phyloP scores from a whole-genome alignment of 2,329 filamentous ascomycete genomes.

The Aspergillus pseudoviridinutans region DNA sequence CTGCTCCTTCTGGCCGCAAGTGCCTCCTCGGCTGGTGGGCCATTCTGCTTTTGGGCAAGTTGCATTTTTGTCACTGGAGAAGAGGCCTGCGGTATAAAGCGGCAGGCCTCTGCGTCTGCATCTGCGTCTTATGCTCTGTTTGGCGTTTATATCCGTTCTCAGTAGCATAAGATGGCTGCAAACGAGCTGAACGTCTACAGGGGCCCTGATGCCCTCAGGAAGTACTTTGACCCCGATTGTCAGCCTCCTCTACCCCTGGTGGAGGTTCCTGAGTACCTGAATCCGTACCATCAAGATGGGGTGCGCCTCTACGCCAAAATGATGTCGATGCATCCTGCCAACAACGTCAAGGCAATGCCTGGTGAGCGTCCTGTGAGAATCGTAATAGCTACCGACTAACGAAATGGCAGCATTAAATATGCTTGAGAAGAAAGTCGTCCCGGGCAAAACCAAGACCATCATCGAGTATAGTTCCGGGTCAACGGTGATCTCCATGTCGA shows the following conservation, averaged over 20 bases:
- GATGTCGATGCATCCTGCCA: constrained; percentile 61
- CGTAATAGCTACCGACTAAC: neutral
- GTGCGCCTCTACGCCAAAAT: constrained; percentile 64
- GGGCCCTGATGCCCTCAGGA: constrained; percentile 53
- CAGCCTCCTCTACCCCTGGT: constrained; percentile 58
- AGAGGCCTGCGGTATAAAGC: too few species aligned
- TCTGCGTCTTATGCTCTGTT: neutral
- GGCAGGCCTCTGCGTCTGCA: too few species aligned
- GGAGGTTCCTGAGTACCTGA: constrained; percentile 55
- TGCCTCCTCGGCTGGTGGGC: too few species aligned
- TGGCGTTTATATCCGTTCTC: neutral
- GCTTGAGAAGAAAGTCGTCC: constrained; percentile 41
- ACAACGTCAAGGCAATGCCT: constrained; percentile 63
- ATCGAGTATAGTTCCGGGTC: constrained; percentile 61
- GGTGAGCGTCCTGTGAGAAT: constrained; percentile 12
- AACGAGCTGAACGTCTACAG: constrained; percentile 54
- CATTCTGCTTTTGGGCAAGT: too few species aligned
- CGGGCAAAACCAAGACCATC: constrained; percentile 48
- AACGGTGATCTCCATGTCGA: constrained; percentile 58
- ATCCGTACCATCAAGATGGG: constrained; percentile 55
- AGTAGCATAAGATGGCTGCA: constrained; percentile 17
- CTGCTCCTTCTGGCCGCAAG: too few species aligned
- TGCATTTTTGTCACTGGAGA: too few species aligned
- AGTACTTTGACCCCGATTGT: constrained; percentile 58
- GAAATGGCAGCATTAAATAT: constrained; percentile 46